Base-by-base conservation (phyloP, 2,329 filamentous ascomycete species). In the Sclerotinia nivalis region DNA sequence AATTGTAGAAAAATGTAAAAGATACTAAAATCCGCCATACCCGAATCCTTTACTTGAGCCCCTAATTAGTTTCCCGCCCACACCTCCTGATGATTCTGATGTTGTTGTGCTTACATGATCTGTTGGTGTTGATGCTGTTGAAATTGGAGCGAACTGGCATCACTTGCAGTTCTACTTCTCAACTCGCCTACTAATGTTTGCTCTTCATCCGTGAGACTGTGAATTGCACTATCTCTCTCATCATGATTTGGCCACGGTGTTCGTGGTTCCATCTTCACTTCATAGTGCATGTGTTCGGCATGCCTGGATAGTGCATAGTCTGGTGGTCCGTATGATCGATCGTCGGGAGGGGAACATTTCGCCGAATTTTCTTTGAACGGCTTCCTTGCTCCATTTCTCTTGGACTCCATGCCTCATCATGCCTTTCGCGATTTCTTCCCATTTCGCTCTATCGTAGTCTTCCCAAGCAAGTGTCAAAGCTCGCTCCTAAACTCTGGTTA, bases 341-440 rank as follows among this genome's bases (percentile, higher is more conserved):
- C 61, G 28, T 50, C 54, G 18, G 69, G 40, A 9, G 66, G 66
- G 69, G 60, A 76, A 73, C 54, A 79, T 71, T 69, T 80, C 78
- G 34, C 75, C 74, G 75, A 75, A 80, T 54, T 79, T 80, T 67
- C 75, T 77, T 69, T 79, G 75, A 10, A 77, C 76, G 6, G 76
- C 76, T 45, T 76, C 76, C n/a, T 75, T 75, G 4, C 77, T 76
- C 73, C 79, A 80, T 68, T 77, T 78, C 54, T 78, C 75, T 50
- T 74, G 73, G 55, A 75, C 75, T 22, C 78, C 79, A 72, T 77
- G 73, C 61, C 77, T 78, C 18, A 75, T 62, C 78, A 80, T 80
- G 37, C 74, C 74, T 68, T 73, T 73, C 7, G 78, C 74, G 40
- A 80, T 76, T 40, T 73, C 69, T 22, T 77, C 75, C 78, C 78